Conservation (phyloP, 768 basidiomycete species). For the Kwoniella shandongensis region DNA sequence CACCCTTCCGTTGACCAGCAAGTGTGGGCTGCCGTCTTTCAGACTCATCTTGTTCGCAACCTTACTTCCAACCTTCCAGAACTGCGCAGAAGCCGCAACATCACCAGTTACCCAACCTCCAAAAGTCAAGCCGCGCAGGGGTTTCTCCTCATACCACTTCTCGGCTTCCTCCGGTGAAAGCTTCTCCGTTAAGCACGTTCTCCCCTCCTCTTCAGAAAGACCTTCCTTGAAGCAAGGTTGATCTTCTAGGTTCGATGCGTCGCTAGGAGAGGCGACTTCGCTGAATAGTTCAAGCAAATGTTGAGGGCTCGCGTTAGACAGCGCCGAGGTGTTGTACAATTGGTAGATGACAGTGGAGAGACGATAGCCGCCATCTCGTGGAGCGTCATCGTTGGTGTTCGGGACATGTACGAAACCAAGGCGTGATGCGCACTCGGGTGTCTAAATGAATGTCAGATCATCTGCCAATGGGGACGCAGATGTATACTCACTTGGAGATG, state of each 20-base stretch:
- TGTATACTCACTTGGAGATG: conserved; percentile 61
- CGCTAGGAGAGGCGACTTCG: conserved; percentile 23
- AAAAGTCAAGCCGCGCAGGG: conserved; percentile 28
- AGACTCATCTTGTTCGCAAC: conserved; percentile 64
- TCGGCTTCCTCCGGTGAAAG: conserved; percentile 4
- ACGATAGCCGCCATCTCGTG: conserved; percentile 53
- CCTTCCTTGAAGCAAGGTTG: no score
- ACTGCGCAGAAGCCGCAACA: conserved; percentile 34
- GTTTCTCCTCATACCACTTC: conserved; percentile 10
- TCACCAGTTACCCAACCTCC: conserved; percentile 24
- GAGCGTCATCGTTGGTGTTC: conserved; percentile 49
- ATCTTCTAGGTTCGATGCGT: no score
- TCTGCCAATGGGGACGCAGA: neutral
- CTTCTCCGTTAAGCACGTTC: no score
- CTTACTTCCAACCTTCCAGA: conserved; percentile 40
- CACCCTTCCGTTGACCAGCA: conserved; percentile 83
- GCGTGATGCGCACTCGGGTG: conserved; percentile 54
- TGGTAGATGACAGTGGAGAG: conserved; percentile 48
- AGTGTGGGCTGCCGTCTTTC: conserved; percentile 62
- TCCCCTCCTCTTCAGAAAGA: no score
- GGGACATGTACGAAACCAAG: conserved; percentile 80
- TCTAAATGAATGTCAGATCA: conserved; percentile 12
- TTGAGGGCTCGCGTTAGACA: conserved; percentile 24
- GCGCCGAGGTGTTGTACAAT: conserved; percentile 26
- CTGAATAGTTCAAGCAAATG: conserved; percentile 41